Percentiles rank a stretch among this genome's conserved stretches.
phyloP scores from a whole-genome alignment of 257 asterid species.

The Agastache rugosa region DNA sequence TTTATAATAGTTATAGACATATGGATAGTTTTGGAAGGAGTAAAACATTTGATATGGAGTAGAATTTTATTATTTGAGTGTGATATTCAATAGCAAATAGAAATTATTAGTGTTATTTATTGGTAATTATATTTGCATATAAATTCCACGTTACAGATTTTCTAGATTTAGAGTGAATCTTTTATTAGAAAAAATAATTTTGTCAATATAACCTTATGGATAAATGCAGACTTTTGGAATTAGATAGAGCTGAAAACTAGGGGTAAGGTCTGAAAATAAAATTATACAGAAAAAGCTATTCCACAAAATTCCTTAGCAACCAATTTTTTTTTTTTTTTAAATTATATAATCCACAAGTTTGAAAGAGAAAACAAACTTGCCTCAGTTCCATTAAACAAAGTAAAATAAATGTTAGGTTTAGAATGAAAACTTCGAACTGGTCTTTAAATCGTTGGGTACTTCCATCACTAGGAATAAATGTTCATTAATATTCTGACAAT shows the following conservation, averaged over 20 bases:
- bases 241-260: slow-evolving; percentile 3
- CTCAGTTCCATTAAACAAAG: no score
- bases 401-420: not conserved
- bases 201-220: not conserved
- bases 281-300: not conserved
- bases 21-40: no score
- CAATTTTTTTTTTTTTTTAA: not conserved
- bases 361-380: no score
- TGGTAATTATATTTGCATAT: not conserved
- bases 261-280: slow-evolving; percentile 1
- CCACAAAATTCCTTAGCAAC: not conserved
- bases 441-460: no score
- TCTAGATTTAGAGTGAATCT: not conserved
- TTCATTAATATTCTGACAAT: no score
- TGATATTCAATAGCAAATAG: no score
- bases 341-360: not conserved
- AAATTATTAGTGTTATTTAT: no score
- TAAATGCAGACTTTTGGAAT: not conserved
- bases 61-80: no score
- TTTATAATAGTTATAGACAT: no score
- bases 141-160: not conserved
- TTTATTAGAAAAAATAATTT: not conserved
- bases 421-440: no score
- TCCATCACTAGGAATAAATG: no score
- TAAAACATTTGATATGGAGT: no score